phyloP scores from a whole-genome alignment of 1,284 basidiomycete species.

The Ganoderma multipileum region DNA sequence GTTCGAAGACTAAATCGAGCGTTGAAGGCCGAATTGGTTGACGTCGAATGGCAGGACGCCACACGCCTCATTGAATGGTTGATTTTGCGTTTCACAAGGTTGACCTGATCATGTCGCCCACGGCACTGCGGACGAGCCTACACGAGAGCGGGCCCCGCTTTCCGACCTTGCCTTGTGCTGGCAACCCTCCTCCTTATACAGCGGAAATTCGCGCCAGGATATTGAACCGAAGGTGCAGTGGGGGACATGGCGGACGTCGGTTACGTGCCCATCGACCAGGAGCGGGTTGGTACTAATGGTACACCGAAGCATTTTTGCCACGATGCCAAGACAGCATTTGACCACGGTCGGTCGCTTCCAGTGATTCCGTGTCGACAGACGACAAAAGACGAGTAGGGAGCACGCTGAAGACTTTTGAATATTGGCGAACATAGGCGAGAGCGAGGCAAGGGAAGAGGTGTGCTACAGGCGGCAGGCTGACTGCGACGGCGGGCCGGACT shows the following conservation, averaged over 20 bases:
- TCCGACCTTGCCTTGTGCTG: too few species aligned
- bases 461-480: neutral
- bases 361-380: neutral
- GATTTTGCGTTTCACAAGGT: neutral
- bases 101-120: neutral
- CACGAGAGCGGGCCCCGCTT: neutral
- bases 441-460: neutral
- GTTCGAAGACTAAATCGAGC: neutral
- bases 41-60: neutral
- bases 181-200: too few species aligned
- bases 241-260: neutral
- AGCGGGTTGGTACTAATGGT: neutral
- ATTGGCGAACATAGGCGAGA: neutral
- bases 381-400: neutral
- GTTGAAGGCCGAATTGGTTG: too few species aligned
- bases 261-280: neutral
- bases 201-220: too few species aligned
- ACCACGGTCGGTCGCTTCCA: too few species aligned
- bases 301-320: too few species aligned
- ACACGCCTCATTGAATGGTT: neutral
- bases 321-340: too few species aligned
- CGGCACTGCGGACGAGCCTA: neutral
- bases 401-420: neutral
- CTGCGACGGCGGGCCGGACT: neutral
- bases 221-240: too few species aligned